Base-by-base conservation (phyloP, 2,329 filamentous ascomycete genomes). In the Penicillium expansum region DNA sequence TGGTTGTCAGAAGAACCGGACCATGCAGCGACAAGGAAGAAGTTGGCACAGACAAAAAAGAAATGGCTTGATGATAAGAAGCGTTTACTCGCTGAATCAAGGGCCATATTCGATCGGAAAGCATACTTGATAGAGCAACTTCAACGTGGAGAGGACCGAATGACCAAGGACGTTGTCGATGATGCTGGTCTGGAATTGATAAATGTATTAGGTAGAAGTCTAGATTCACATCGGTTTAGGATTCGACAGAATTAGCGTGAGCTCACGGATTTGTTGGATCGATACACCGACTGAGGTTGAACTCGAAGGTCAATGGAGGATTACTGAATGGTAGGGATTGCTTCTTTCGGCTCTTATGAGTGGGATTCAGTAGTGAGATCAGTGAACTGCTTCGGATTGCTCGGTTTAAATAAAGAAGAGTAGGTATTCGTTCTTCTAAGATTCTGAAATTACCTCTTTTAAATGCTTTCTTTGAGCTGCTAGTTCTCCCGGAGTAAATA, bases 241-340 rank as follows among this genome's bases (percentile, higher is more conserved):
- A 32, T 45, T 45, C 42, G n/a, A 45, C 27, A 20, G 27, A 45
- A 32, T 20, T 44, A 27, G n/a, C 27, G 42, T 20, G n/a, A 32
- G n/a, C n/a, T 45, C 32, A 4, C 27, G 7, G 42, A 32, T 11
- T 32, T 32, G 27, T 7, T 30, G n/a, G 42, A 32, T 20, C 42
- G 42, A 44, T 30, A 44, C 10, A 14, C 1, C 4, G n/a, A 44
- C 2, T 30, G 27, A 30, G 10, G 6, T 29, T 30, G 27, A 6
- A 30, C 5, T 30, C 20, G 10, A 5, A 29, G 24, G n/a, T 30
- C 0, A 13, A 5, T 2, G 27, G 7, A 13, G 6, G 42, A 8
- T 30, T 10, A 20, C 11, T 20, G 7, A 11, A 16, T 45, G 27
- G 0, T 45, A 14, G 7, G 16, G 1, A 5, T 14, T 45, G 7